Conservation (phyloP, 2,329 filamentous ascomycete genomes). For the Pseudopyricularia javanii region DNA sequence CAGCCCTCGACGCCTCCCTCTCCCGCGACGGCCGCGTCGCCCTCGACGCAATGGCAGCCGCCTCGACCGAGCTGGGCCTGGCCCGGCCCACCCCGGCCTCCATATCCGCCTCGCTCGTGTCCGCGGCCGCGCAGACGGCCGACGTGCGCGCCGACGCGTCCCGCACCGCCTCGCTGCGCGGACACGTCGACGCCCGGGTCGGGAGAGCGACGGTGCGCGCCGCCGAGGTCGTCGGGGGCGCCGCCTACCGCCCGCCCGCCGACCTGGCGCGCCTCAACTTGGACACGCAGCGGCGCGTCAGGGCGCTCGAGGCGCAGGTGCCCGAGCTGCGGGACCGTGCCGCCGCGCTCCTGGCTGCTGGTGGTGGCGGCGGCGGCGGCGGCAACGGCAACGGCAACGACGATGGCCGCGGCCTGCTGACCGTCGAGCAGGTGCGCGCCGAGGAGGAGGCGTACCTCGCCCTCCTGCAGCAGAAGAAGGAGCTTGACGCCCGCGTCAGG, state of each 20-base stretch:
- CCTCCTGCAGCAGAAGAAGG: conserved; percentile 44
- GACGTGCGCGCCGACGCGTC: conserved; percentile 42
- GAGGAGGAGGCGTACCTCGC: conserved; percentile 47
- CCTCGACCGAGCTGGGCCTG: conserved; percentile 36
- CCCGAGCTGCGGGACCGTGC: conserved; percentile 52
- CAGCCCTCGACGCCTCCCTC: conserved; percentile 41
- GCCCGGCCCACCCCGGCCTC: conserved; percentile 32
- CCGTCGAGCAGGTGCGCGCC: conserved; percentile 43
- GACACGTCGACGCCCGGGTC: conserved; percentile 40
- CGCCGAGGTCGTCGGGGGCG: conserved; percentile 24
- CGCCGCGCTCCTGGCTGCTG: conserved; percentile 22
- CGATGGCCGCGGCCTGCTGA: conserved; percentile 32
- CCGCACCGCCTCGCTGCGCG: conserved; percentile 42
- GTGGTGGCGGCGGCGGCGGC: conserved; percentile 9
- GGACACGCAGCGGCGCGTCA: conserved; percentile 59
- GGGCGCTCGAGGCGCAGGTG: conserved; percentile 52
- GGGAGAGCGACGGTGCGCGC: conserved; percentile 25
- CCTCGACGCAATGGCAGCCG: conserved; percentile 44
- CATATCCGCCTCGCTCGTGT: conserved; percentile 39
- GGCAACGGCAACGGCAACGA: too few species aligned
- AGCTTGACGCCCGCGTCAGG: conserved; percentile 48
- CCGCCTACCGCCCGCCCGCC: conserved; percentile 39
- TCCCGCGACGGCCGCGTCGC: conserved; percentile 39
- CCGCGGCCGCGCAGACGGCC: conserved; percentile 40
- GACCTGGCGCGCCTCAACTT: conserved; percentile 58